Evolutionary conservation across 176 grass and related monocot species (phyloP).

Genomic region (Thinopyrum elongatum): DNA sequence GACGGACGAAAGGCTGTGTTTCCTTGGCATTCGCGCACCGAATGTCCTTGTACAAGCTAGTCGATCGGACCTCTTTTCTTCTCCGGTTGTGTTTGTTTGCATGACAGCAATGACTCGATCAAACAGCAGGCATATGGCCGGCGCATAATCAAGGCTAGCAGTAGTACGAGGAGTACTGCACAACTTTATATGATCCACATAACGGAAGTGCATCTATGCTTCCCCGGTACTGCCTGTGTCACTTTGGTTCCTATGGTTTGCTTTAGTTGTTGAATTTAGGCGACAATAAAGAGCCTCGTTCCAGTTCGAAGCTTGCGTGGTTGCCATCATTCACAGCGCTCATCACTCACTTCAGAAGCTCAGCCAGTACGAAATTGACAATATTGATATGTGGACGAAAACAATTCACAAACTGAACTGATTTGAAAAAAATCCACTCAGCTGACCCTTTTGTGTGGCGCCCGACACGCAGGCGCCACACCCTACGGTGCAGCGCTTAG

Average conservation of each 20-base stretch:
- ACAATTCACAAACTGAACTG: too few species aligned
- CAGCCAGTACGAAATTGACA: too few species aligned
- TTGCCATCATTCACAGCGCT: neutral
- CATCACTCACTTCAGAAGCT: too few species aligned
- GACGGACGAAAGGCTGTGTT: neutral
- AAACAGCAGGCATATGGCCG: neutral
- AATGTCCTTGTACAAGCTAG: slow-evolving; percentile 5
- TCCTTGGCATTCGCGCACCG: neutral
- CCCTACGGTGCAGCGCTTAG: too few species aligned
- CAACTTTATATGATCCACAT: neutral
- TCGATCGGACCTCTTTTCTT: slow-evolving; percentile 8
- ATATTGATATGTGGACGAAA: too few species aligned
- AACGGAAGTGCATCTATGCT: neutral
- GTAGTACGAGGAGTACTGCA: neutral
- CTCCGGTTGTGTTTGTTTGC: slow-evolving; percentile 10
- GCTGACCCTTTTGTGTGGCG: too few species aligned
- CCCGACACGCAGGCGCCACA: too few species aligned
- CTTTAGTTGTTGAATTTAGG: neutral
- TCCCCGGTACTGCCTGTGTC: neutral
- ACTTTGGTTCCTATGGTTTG: neutral
- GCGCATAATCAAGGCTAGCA: neutral
- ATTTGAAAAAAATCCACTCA: too few species aligned
- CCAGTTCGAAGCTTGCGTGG: neutral
- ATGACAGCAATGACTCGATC: too few species aligned
- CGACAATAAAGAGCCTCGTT: neutral